Percentiles rank a stretch among this genome's conserved stretches.
Conservation (phyloP, 2,329 filamentous ascomycete species). For the Fusarium nygamai region DNA sequence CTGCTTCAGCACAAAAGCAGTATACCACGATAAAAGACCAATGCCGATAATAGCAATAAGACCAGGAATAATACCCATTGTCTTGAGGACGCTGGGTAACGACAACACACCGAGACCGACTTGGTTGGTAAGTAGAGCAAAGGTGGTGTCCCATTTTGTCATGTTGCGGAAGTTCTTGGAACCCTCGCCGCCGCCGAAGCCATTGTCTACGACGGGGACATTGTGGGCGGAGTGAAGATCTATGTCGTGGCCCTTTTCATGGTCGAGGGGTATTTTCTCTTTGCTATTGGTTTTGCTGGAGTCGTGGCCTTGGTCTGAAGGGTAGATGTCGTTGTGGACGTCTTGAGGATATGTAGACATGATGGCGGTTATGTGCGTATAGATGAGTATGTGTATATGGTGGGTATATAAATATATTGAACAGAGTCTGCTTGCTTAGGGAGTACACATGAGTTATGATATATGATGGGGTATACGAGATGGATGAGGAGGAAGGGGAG, state of each 20-base stretch:
- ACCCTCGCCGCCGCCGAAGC: conserved; percentile 44
- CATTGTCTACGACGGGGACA: conserved; percentile 39
- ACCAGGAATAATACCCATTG: conserved; percentile 74
- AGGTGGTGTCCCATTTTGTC: conserved; percentile 48
- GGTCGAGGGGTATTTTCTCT: conserved; percentile 37
- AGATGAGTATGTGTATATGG: neutral
- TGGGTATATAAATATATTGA: neutral
- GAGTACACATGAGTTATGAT: neutral
- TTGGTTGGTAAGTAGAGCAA: conserved; percentile 49
- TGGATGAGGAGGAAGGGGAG: neutral
- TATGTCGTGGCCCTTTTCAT: conserved; percentile 13
- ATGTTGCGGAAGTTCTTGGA: conserved; percentile 49
- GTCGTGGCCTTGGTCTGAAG: conserved; percentile 40
- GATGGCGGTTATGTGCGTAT: neutral
- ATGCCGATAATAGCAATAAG: conserved; percentile 73
- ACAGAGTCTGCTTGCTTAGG: conserved; percentile 4
- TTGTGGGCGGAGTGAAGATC: conserved; percentile 35
- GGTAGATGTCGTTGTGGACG: conserved; percentile 37
- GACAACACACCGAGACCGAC: conserved; percentile 65
- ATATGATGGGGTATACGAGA: neutral
- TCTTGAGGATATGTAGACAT: conserved; percentile 37
- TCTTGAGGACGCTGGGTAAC: conserved; percentile 75
- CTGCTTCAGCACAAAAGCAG: conserved; percentile 63
- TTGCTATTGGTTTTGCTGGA: conserved; percentile 43
- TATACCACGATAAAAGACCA: conserved; percentile 72